phyloP scores from a whole-genome alignment of 345 rosid genomes.

The Moringa oleifera region DNA sequence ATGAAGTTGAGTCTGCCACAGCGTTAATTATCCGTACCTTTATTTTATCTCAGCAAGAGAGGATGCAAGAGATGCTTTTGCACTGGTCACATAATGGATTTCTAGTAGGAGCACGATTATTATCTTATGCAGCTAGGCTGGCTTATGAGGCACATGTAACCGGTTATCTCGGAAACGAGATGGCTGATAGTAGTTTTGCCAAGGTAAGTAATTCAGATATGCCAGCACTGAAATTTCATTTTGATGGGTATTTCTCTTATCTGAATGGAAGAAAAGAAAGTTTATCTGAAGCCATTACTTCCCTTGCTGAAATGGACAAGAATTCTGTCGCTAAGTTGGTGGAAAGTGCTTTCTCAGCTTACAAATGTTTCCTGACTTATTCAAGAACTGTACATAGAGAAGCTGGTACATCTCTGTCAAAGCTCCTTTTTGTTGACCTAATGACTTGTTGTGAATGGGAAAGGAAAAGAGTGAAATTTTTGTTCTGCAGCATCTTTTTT shows the following conservation, averaged over 20 bases:
- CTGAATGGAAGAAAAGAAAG: slow-evolving; percentile 15
- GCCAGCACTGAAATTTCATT: slow-evolving; percentile 31
- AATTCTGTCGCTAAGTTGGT: slow-evolving; percentile 28
- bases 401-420: slow-evolving; percentile 22
- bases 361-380: slow-evolving; percentile 31
- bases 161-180: slow-evolving; percentile 20
- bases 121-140: slow-evolving; percentile 37
- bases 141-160: slow-evolving; percentile 34
- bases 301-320: slow-evolving; percentile 22
- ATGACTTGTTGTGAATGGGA: slow-evolving; percentile 31
- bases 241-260: slow-evolving; percentile 34
- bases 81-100: slow-evolving; percentile 36
- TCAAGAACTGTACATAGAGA: slow-evolving; percentile 14
- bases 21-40: slow-evolving; percentile 30
- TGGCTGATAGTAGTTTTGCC: slow-evolving; percentile 6
- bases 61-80: slow-evolving; percentile 31
- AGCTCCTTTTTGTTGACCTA: slow-evolving; percentile 29
- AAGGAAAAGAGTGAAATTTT: slow-evolving; percentile 19
- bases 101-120: slow-evolving; percentile 38
- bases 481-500: slow-evolving; percentile 26
- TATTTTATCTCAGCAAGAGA: slow-evolving; percentile 30
- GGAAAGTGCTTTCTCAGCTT: slow-evolving; percentile 35
- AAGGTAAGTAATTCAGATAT: slow-evolving; percentile 16
- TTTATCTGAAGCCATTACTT: slow-evolving; percentile 10
- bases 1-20: slow-evolving; percentile 32